Evolutionary conservation across 208 protist species (phyloP).

Genomic region (Tritrichomonas musculus): DNA sequence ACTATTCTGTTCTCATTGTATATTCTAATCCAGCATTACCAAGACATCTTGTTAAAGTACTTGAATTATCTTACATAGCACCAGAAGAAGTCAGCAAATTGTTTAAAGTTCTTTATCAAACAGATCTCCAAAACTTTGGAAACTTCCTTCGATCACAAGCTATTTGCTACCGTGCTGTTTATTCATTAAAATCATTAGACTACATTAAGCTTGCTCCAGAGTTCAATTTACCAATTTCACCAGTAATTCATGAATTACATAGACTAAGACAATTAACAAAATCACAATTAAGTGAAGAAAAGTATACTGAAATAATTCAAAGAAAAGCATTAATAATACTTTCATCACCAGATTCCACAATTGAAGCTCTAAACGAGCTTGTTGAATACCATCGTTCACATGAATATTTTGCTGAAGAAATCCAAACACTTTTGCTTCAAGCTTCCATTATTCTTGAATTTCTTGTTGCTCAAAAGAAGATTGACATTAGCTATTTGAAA

Average conservation of each 20-base stretch:
- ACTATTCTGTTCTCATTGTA: too few species aligned
- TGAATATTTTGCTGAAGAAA: constrained; percentile 11
- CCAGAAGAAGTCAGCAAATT: neutral
- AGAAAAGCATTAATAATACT: neutral
- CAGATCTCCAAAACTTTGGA: neutral
- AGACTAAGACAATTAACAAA: too few species aligned
- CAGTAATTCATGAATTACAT: neutral
- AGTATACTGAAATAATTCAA: neutral
- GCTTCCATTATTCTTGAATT: neutral
- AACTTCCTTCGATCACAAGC: neutral
- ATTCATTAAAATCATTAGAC: neutral
- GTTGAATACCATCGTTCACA: neutral
- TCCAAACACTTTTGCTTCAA: neutral
- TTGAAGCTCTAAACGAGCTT: neutral
- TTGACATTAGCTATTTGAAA: neutral
- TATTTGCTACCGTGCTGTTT: neutral
- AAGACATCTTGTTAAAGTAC: neutral
- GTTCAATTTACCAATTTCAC: neutral
- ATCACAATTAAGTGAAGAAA: neutral
- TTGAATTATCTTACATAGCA: neutral
- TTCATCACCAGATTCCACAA: neutral
- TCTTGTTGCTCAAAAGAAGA: neutral
- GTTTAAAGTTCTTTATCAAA: neutral
- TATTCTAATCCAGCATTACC: neutral
- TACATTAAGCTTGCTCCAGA: neutral